Conservation (phyloP, 1,284 basidiomycete genomes). For the Takashimella tepidaria region DNA sequence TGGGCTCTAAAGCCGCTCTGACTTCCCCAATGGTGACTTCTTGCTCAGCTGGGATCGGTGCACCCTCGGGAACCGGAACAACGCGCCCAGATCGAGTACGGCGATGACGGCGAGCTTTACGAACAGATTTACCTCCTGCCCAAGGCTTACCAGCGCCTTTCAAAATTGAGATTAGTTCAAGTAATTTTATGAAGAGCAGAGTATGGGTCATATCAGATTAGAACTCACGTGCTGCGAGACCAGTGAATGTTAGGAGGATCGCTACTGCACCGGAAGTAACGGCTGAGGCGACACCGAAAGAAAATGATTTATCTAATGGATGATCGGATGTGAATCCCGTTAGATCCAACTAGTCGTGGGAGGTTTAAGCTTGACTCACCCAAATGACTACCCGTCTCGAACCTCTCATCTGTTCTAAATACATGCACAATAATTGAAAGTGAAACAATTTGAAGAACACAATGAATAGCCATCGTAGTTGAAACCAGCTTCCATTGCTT, state of each 20-base stretch:
- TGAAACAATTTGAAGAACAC: conserved; percentile 37
- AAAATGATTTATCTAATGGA: conserved; percentile 35
- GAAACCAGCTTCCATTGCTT: conserved; percentile 48
- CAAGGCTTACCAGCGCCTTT: conserved; percentile 43
- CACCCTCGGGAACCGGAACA: conserved; percentile 39
- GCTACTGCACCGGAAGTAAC: conserved; percentile 35
- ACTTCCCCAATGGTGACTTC: conserved; percentile 41
- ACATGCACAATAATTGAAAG: conserved; percentile 42
- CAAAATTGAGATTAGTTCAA: no score
- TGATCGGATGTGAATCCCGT: background rate
- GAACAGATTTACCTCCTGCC: conserved; percentile 45
- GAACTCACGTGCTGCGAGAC: conserved; percentile 40
- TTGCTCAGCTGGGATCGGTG: conserved; percentile 34
- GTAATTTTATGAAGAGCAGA: background rate
- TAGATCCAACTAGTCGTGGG: background rate
- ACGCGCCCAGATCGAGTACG: conserved; percentile 44
- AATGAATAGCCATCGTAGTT: conserved; percentile 44
- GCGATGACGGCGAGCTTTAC: conserved; percentile 36
- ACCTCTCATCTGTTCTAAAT: conserved; percentile 43
- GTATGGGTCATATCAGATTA: no score
- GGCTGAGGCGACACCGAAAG: conserved; percentile 41
- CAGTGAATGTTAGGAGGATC: conserved; percentile 41
- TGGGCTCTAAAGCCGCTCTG: conserved; percentile 24
- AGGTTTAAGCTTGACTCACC: conserved; percentile 20
- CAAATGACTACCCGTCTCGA: conserved; percentile 36